Evolutionary conservation across 2,329 filamentous ascomycete species (phyloP), one percentile per base, ranked within the genome.

Genomic region (Elsinoe necatrix): DNA sequence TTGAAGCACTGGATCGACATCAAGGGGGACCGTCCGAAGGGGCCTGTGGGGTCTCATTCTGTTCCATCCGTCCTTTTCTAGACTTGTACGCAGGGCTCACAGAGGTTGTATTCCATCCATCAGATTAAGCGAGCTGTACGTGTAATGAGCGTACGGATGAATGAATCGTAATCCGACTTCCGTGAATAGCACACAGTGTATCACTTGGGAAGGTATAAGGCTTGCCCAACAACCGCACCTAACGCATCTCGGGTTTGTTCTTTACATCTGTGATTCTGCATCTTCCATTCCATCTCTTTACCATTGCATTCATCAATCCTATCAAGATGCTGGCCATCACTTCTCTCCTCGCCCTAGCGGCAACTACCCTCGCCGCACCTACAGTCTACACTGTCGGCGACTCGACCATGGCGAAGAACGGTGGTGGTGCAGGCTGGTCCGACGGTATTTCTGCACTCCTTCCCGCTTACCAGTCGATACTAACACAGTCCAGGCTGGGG

Each of bases 301-400:
- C 34, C 20, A 16, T 20, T 35, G 12, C 21, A 21, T 54, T 16
- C 45, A 23, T 45, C 55, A 51, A 54, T 42, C 35, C 35, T 51
- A 14, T 25, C 37, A 45, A 39, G 39, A 55, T 57, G 58, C 58
- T 54, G 23, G 41, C 29, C 16, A 39, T 48, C 56, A 37, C 39
- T 41, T 34, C 50, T 27, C 29, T 45, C 39, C 41, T 48, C 16
- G 50, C 56, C 42, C 42, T 58, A 31, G 39, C 42, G 39, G 56
- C 56, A 6, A 34, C 43, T 1, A 37, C 55, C n/a, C 20, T 55
- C 8, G 58, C 35, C 18, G 52, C 52, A 9, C 52, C 52, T 18
- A 80, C 75, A 0, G 69, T 82, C 18, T 81, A 80, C 62, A 70
- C 83, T 35, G 79, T 78, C 7, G 82, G 82, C 31, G 82, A 85